Base-by-base conservation (phyloP, 495 filamentous ascomycete genomes). In the Darksidea phi region DNA sequence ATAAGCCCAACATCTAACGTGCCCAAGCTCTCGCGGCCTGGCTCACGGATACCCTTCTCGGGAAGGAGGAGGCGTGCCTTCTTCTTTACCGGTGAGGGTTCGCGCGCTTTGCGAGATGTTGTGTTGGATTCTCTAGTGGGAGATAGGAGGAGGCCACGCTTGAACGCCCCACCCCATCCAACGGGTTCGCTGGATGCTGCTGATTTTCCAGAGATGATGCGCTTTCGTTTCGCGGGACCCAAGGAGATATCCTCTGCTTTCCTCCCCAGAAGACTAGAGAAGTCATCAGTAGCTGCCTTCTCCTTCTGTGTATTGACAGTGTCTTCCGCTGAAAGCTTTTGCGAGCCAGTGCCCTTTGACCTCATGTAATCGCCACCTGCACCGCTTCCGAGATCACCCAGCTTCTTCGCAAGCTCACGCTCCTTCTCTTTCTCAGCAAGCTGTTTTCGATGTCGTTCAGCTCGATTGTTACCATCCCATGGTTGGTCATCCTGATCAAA, bases 391-490 rank as follows among this genome's bases (percentile, higher is more conserved):
- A 80, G 78, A 4, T 78, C 78, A 18, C 79, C 79, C 7, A 98
- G 80, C 59, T 81, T 85, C 66, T 83, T 82, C 23, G 86, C 86
- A 48, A 97, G 84, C 47, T 95, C 88, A 7, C 85, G 79, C 72
- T 98, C 94, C 59, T 85, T 87, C 68, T 96, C 85, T 53, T 86
- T 80, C 20, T 84, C 84, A 11, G 80, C 85, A 1, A 93, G 79
- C 5, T 85, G 82, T 43, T 86, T 82, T 45, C 86, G 84, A 57
- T 89, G 72, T 7, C 80, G 79, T 37, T 91, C 89, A 64, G 87
- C 84, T 70, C 80, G 82, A 79, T 77, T 76, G 70, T 70, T 24
- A 53, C 83, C 66, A 61, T 80, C 70, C 32, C 71, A 81, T 43
- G 82, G 80, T 24, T 82, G 80, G 49, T 85, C 77, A 11, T 86